These are phyloP conservation scores for Aspergillus carlsbadensis DNA, from an alignment of 495 filamentous ascomycete species.

Conservation along the genomic window DNA sequence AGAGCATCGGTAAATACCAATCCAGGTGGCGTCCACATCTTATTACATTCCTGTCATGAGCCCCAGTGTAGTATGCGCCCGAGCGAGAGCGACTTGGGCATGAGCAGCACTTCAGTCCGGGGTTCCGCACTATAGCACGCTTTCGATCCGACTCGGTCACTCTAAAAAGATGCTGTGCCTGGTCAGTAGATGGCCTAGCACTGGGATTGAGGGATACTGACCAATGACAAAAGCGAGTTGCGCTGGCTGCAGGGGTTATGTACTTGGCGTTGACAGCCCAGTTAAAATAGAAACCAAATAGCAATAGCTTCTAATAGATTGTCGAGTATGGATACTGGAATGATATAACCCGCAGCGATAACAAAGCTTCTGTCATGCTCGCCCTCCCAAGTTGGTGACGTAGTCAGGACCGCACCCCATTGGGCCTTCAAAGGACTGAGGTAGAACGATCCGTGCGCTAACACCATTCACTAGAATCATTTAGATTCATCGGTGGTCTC, in stretches of 20 bases:
- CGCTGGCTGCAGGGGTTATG: conserved; percentile 3
- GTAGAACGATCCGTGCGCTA: conserved; percentile 6
- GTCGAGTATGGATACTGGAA: conserved; percentile 3
- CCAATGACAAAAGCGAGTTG: conserved; percentile 14
- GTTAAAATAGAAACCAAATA: conserved; percentile 13
- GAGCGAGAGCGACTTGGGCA: neutral
- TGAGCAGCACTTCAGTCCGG: neutral
- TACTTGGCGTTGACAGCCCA: conserved; percentile 7
- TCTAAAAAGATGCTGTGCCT: neutral
- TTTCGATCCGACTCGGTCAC: neutral
- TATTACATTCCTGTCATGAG: neutral
- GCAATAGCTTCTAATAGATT: conserved; percentile 12
- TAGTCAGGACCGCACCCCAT: conserved; percentile 1
- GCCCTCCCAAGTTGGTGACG: neutral
- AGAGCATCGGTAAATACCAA: conserved; percentile 1
- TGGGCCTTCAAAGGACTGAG: conserved; percentile 1
- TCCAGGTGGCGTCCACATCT: conserved; percentile 1
- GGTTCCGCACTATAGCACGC: neutral
- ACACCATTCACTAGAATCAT: conserved; percentile 39
- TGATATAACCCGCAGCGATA: conserved; percentile 5
- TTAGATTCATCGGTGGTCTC: conserved; percentile 56
- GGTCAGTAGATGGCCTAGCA: neutral
- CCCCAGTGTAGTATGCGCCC: conserved; percentile 3
- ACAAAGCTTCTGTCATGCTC: neutral
- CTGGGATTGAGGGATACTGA: neutral